Percentiles rank a stretch among this genome's conserved stretches.
Conservation (phyloP, 805 yeast species). For the Saccharomycopsis microspora region DNA sequence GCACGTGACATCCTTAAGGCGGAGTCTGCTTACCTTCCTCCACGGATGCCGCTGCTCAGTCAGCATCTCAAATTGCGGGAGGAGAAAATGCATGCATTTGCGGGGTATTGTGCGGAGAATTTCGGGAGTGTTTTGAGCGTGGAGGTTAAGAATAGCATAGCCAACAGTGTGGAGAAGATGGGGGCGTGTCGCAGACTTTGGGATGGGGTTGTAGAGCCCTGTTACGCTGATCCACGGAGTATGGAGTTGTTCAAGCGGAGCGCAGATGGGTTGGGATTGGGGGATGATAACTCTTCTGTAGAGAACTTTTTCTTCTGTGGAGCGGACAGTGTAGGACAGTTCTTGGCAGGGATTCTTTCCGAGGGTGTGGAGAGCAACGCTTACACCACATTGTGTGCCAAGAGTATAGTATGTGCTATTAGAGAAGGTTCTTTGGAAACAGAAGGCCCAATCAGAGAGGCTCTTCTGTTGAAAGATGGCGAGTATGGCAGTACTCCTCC, state of each 20-base stretch:
- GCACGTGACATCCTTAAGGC: slow-evolving; percentile 47
- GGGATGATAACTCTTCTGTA: not conserved
- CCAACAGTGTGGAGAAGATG: slow-evolving; percentile 31
- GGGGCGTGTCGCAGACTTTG: slow-evolving; percentile 38
- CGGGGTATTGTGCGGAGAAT: slow-evolving; percentile 34
- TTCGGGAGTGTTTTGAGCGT: slow-evolving; percentile 28
- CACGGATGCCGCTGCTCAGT: slow-evolving; percentile 36
- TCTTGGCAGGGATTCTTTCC: slow-evolving; percentile 1
- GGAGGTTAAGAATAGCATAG: slow-evolving; percentile 27
- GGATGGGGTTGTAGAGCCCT: slow-evolving; percentile 3
- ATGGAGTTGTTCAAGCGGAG: no score
- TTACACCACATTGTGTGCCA: no score
- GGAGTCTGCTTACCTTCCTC: slow-evolving; percentile 44
- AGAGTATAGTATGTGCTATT: not conserved
- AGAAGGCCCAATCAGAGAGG: slow-evolving; percentile 1
- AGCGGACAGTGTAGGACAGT: slow-evolving; percentile 3
- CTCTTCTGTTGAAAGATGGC: slow-evolving; percentile 5
- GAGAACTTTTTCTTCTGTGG: slow-evolving; percentile 13
- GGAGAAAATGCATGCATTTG: slow-evolving; percentile 31
- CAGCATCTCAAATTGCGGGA: slow-evolving; percentile 42
- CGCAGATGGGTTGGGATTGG: not conserved
- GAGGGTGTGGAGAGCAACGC: no score
- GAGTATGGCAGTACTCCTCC: slow-evolving; percentile 2
- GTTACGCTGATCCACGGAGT: no score
- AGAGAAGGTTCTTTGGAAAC: slow-evolving; percentile 14